phyloP scores from a whole-genome alignment of 1,284 basidiomycete species.

The Leccinum angustisporum region DNA sequence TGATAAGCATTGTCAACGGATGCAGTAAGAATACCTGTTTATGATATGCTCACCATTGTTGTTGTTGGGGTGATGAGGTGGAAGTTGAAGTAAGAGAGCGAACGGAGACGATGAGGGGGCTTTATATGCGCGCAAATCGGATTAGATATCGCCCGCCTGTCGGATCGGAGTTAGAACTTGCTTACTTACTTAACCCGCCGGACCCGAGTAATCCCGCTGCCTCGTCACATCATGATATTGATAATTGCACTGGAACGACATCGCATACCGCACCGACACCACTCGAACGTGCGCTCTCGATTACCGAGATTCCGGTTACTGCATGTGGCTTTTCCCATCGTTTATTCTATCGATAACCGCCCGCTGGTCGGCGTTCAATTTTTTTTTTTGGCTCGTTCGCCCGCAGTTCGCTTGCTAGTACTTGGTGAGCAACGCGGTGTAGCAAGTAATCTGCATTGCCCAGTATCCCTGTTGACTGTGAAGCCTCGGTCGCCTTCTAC shows the following conservation, averaged over 20 bases:
- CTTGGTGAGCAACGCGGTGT: not conserved
- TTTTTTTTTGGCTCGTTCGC: not conserved
- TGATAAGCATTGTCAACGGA: constrained; percentile 19
- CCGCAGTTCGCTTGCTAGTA: not conserved
- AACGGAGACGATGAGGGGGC: constrained; percentile 1
- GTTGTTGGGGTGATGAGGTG: constrained; percentile 4
- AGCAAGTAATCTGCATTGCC: not conserved
- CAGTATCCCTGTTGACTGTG: constrained; percentile 2
- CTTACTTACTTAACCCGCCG: constrained; percentile 1
- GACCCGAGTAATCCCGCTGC: constrained; percentile 4
- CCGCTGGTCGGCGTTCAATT: not conserved
- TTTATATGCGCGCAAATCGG: constrained; percentile 26
- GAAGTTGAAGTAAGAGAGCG: constrained; percentile 3
- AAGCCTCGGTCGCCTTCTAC: constrained; percentile 3
- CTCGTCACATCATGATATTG: too few relatives aligned
- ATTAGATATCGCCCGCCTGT: not conserved
- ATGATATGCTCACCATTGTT: constrained; percentile 25
- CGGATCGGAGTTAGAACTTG: constrained; percentile 34
- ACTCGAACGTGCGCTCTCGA: constrained; percentile 10
- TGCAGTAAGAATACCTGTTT: not conserved
- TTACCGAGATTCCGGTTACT: not conserved
- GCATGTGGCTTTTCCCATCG: not conserved
- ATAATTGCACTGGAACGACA: not conserved
- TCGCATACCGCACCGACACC: constrained; percentile 4
- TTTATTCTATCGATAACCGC: not conserved